Evolutionary conservation across 2,329 filamentous ascomycete species (phyloP), one percentile per base, ranked within the genome.

Genomic region (Claviceps sp.): DNA sequence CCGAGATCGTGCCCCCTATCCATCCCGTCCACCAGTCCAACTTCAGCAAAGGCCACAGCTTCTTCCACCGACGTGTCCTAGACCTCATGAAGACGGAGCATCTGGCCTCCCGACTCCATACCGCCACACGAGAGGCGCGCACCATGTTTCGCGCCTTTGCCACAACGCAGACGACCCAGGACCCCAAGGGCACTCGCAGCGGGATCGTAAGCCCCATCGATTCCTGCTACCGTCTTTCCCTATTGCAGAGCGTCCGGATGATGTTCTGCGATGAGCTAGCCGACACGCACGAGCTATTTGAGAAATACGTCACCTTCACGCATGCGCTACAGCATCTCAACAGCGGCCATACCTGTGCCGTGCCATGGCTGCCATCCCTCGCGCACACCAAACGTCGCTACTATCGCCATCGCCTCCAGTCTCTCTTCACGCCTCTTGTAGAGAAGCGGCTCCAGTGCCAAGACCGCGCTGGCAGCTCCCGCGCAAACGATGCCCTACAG

Each of bases 1-100:
- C 40, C 6, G 26, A 48, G 13, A 20, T 48, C 9, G 26, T 13
- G n/a, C 46, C 36, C 3, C 34, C 34, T 1, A 30, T 49, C 2
- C 50, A 48, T 20, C 14, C 1, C 4, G 30, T 54, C 38, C 45
- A 24, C 22, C 18, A 30, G n/a, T 5, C 45, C 30, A 42, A 48
- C 38, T 48, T 24, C 16, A 26, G n/a, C n/a, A 38, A 47, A 9
- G 37, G 47, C 36, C 41, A 50, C 14, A 56, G 22, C 16, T 51
- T 51, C 24, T 54, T 55, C 45, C 44, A 38, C 13, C 53, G 54
- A 13, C 48, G 47, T 2, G 14, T 56, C 14, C 34, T 54, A 11
- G 50, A 51, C 7, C 22, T 53, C 2, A 40, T 42, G 48, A 51
- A 47, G 24, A 41, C 53, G 8, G 49, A 51, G 30, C 47, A 51